Evolutionary conservation across 2,329 filamentous ascomycete species (phyloP).

Genomic region (Fusarium torreyae): DNA sequence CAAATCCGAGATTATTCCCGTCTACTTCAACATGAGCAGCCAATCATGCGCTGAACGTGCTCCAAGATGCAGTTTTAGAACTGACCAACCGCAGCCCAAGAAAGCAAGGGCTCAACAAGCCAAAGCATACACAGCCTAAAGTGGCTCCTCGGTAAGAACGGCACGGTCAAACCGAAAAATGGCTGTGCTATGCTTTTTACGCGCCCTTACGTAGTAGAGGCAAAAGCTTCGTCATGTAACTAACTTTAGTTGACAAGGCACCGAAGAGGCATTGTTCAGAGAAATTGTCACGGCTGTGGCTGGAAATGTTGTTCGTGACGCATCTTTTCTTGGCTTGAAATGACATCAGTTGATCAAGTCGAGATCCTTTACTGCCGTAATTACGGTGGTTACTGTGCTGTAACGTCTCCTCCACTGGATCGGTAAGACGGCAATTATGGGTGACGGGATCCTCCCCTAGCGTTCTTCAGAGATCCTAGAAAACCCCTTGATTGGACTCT

Average conservation of each 20-base stretch:
- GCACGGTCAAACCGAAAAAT: constrained; percentile 22
- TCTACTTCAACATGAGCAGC: background rate
- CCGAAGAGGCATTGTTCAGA: background rate
- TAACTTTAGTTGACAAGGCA: background rate
- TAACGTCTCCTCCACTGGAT: constrained; percentile 3
- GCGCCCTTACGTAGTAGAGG: constrained; percentile 2
- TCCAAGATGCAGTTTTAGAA: background rate
- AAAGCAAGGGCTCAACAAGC: background rate
- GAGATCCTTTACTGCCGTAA: background rate
- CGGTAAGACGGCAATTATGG: constrained; percentile 3
- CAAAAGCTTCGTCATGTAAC: constrained; percentile 26
- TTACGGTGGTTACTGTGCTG: background rate
- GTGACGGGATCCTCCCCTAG: constrained; percentile 18
- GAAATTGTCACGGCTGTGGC: constrained; percentile 2
- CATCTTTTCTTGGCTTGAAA: constrained; percentile 12
- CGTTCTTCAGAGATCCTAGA: background rate
- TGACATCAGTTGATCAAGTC: constrained; percentile 14
- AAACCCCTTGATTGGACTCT: constrained; percentile 21
- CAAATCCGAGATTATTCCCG: background rate
- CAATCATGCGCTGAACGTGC: background rate
- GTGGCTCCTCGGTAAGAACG: constrained; percentile 32
- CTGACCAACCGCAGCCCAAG: background rate
- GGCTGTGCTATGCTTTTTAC: constrained; percentile 8
- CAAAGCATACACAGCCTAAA: background rate
- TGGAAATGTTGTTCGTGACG: constrained; percentile 1